These are phyloP conservation scores for Saturnispora sanitii DNA, from an alignment of 805 yeast species.

Conservation along the genomic window DNA sequence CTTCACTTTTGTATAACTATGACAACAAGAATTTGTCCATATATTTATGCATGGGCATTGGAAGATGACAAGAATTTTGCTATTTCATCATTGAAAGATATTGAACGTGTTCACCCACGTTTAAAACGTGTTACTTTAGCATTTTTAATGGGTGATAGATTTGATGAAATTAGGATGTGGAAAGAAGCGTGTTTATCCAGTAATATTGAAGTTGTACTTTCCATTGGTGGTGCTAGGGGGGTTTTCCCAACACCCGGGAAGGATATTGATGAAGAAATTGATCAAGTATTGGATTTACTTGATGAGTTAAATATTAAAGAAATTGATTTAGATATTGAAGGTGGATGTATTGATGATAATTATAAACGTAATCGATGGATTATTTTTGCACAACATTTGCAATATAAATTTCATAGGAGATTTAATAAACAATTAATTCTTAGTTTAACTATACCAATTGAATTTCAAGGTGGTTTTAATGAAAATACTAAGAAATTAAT, in stretches of 20 bases:
- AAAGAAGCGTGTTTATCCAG: conserved; percentile 14
- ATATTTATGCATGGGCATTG: conserved; percentile 24
- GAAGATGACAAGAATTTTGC: conserved; percentile 13
- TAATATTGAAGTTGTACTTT: conserved; percentile 17
- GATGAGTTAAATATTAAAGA: conserved; percentile 12
- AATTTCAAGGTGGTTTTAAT: conserved; percentile 19
- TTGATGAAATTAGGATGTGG: conserved; percentile 22
- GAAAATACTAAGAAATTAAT: conserved; percentile 14
- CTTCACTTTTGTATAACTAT: too few species aligned
- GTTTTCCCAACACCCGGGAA: conserved; percentile 16
- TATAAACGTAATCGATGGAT: conserved; percentile 11
- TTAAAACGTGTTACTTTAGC: conserved; percentile 20
- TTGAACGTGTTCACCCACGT: conserved; percentile 9
- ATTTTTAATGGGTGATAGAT: conserved; percentile 20
- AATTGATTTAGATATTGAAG: conserved; percentile 27
- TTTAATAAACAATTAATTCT: conserved; percentile 4
- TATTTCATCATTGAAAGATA: conserved; percentile 15
- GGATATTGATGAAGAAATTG: conserved; percentile 13
- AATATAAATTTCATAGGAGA: neutral
- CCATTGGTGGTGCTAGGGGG: conserved; percentile 27
- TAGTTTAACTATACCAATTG: conserved; percentile 25
- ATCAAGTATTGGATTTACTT: conserved; percentile 13
- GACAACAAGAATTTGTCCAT: conserved; percentile 21
- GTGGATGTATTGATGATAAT: conserved; percentile 12
- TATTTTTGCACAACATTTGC: conserved; percentile 1